Base-by-base conservation (phyloP, 108 stramenopile species). In the Cyclotella atomus region DNA sequence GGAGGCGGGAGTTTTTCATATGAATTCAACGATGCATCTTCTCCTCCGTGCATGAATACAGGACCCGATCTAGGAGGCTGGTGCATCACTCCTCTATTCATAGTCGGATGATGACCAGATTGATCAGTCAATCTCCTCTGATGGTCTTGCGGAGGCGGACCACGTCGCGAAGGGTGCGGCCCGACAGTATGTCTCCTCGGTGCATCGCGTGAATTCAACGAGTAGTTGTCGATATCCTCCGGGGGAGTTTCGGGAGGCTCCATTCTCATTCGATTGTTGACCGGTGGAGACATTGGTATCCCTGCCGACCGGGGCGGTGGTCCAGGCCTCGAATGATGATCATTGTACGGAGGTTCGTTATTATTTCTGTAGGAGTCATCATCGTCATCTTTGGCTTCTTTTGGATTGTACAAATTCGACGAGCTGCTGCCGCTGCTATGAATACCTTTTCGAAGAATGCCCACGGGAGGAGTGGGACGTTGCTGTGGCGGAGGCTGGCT, bases 231-330 rank as follows among this genome's bases (percentile, higher is more conserved):
- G 19, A 67, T 9, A 49, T 65, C 46, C 20, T 68, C 38, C 21
- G 7, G 66, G n/a, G 66, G 50, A 2, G 52, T 38, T 68, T 38
- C 38, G 15, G 68, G 68, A 14, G 68, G 68, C 56, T 53, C 53
- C 47, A 52, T 47, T 49, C 64, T 65, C 28, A 28, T 49, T 65
- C 64, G 46, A 49, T 29, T 49, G 3, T 20, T 20, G 29, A 1
- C 27, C 12, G 49, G 5, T n/a, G 65, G 47, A 52, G 65, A 50
- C 30, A 43, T 28, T 50, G 63, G 9, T 45, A 20, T 33, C 43
- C 23, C 44, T 28, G 63, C n/a, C 12, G 52, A 1, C 20, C 56
- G 56, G 0, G 56, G 56, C 1, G 60, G 41, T 25, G 60, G 60
- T 8, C 14, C 60, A 21, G 41, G 36, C 20, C 60, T 41, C 41